Evolutionary conservation across 768 basidiomycete genomes (phyloP).

Genomic region (Saitozyma sp.): DNA sequence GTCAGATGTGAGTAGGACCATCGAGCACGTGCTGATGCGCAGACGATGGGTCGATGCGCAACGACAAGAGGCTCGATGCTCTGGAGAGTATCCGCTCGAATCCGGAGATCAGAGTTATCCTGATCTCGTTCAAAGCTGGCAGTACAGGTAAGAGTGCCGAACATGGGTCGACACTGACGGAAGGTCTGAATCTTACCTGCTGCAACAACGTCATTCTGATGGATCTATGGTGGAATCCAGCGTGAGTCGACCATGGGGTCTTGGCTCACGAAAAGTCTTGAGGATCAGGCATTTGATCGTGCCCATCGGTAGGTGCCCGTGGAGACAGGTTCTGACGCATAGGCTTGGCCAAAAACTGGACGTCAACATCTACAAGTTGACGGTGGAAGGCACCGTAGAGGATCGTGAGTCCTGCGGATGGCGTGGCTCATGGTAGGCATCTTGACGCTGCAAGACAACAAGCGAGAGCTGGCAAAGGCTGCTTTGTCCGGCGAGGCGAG

Average conservation of each 20-base stretch:
- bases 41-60: conserved; percentile 88
- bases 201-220: conserved; percentile 93
- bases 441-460: conserved; percentile 82
- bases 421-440: conserved; percentile 24
- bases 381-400: conserved; percentile 81
- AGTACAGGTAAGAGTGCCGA: conserved; percentile 65
- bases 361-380: conserved; percentile 71
- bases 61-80: conserved; percentile 72
- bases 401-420: conserved; percentile 60
- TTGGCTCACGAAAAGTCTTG: conserved; percentile 53
- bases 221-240: conserved; percentile 79
- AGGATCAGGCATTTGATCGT: conserved; percentile 93
- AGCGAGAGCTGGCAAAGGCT: conserved; percentile 77
- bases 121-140: conserved; percentile 96
- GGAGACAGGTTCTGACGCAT: not conserved
- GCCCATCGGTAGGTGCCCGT: conserved; percentile 63
- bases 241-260: conserved; percentile 11
- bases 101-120: conserved; percentile 66
- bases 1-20: conserved; percentile 74
- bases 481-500: conserved; percentile 85
- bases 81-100: conserved; percentile 70
- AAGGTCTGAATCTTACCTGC: conserved; percentile 83
- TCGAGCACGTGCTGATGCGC: conserved; percentile 11
- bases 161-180: not conserved
- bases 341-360: conserved; percentile 77